These are phyloP conservation scores for Russula sp. DNA, from an alignment of 768 basidiomycete species.

Conservation along the genomic window DNA sequence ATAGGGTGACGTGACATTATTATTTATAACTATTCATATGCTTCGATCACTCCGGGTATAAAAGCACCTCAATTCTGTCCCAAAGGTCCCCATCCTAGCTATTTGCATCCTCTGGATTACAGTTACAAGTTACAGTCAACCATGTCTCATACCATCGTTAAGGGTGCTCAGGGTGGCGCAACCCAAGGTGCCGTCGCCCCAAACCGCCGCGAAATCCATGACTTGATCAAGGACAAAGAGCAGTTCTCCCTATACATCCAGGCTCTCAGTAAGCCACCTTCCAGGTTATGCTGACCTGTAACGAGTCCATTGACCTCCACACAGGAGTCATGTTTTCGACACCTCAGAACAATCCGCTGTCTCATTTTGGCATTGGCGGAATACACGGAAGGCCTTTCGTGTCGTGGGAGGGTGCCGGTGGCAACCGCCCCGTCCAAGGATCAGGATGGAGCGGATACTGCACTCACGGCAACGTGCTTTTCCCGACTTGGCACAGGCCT, in stretches of 20 bases:
- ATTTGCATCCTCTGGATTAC: background rate
- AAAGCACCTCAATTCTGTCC: background rate
- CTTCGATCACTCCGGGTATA: slow-evolving; percentile 2
- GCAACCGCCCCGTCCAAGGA: slow-evolving; percentile 31
- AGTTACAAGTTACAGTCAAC: background rate
- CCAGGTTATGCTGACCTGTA: background rate
- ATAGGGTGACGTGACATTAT: background rate
- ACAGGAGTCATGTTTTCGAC: slow-evolving; percentile 37
- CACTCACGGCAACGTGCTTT: slow-evolving; percentile 51
- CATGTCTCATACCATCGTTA: background rate
- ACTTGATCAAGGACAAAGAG: slow-evolving; percentile 40
- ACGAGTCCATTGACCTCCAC: background rate
- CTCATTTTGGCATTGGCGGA: slow-evolving; percentile 48
- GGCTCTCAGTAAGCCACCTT: slow-evolving; percentile 43
- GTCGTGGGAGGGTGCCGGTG: slow-evolving; percentile 44
- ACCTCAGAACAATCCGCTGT: slow-evolving; percentile 37
- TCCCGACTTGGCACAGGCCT: slow-evolving; percentile 57
- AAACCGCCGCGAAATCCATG: slow-evolving; percentile 28
- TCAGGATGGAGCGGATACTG: slow-evolving; percentile 49
- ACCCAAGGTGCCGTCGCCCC: slow-evolving; percentile 22
- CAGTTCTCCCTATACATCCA: slow-evolving; percentile 53
- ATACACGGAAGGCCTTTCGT: slow-evolving; percentile 53
- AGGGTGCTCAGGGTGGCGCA: slow-evolving; percentile 17
- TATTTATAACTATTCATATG: background rate
- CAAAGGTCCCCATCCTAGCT: background rate